Evolutionary conservation across 2,329 filamentous ascomycete genomes (phyloP).

Genomic region (Trichoderma brevicompactum): DNA sequence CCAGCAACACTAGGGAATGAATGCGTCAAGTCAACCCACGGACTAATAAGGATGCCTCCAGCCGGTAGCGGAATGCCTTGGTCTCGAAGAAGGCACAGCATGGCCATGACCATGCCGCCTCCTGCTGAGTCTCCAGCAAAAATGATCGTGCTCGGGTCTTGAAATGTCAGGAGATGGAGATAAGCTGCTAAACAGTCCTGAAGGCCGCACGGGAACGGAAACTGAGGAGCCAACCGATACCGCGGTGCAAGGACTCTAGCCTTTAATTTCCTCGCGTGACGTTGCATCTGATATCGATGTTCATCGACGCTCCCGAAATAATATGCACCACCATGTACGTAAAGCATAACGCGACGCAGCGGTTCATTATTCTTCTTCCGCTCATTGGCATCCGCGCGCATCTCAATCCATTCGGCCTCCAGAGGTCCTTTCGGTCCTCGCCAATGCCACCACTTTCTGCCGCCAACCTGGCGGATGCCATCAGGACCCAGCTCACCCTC

Average conservation of each 20-base stretch:
- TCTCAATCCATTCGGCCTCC: constrained; percentile 94
- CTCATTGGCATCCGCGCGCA: constrained; percentile 74
- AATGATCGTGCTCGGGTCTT: constrained; percentile 81
- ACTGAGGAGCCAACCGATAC: constrained; percentile 90
- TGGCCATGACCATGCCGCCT: constrained; percentile 81
- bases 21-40: constrained; percentile 95
- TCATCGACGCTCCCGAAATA: constrained; percentile 96
- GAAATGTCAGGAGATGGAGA: constrained; percentile 74
- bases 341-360: constrained; percentile 81
- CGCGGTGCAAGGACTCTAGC: constrained; percentile 84
- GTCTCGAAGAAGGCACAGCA: constrained; percentile 82
- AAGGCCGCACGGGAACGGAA: constrained; percentile 91
- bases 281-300: constrained; percentile 97
- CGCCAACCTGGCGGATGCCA: constrained; percentile 77
- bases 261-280: constrained; percentile 91
- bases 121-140: constrained; percentile 93
- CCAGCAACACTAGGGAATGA: constrained; percentile 88
- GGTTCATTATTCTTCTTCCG: constrained; percentile 65
- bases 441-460: constrained; percentile 90
- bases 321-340: constrained; percentile 92
- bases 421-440: constrained; percentile 67
- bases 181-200: constrained; percentile 91
- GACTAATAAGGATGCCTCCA: constrained; percentile 87
- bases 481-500: constrained; percentile 75
- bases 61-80: constrained; percentile 83